phyloP scores from a whole-genome alignment of 148 eudicot genomes.

The Persicaria tinctoria region DNA sequence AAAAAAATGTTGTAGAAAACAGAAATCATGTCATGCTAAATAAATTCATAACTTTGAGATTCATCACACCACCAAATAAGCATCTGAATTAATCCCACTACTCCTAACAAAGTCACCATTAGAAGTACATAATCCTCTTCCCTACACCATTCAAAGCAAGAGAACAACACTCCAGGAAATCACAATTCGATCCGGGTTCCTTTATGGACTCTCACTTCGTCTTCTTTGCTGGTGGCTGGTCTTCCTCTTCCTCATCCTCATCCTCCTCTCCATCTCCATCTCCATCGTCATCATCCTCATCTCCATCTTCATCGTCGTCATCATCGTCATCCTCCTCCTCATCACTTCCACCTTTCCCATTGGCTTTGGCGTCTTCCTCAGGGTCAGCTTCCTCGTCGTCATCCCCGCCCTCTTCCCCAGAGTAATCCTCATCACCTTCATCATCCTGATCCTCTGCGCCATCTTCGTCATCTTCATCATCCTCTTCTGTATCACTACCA shows the following conservation, averaged over 20 bases:
- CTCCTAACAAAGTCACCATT: slow-evolving; percentile 9
- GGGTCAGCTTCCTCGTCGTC: slow-evolving; percentile 9
- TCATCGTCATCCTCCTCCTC: slow-evolving; percentile 28
- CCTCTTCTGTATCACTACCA: slow-evolving; percentile 12
- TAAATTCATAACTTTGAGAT: slow-evolving; percentile 1
- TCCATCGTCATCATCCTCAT: slow-evolving; percentile 38
- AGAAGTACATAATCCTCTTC: slow-evolving; percentile 1
- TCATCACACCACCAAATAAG: slow-evolving; percentile 9
- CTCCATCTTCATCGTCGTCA: slow-evolving; percentile 31
- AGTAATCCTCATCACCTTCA: slow-evolving; percentile 15
- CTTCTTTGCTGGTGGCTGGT: slow-evolving; percentile 48
- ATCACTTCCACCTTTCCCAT: slow-evolving; percentile 29
- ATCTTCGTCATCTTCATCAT: slow-evolving; percentile 9
- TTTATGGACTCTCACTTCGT: slow-evolving; percentile 25
- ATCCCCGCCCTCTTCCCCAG: slow-evolving; percentile 13
- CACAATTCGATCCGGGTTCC: background rate
- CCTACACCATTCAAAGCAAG: slow-evolving; percentile 11
- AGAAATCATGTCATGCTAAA: background rate
- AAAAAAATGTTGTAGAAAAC: background rate
- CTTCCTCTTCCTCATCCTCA: slow-evolving; percentile 32
- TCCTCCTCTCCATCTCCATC: slow-evolving; percentile 37
- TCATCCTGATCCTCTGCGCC: slow-evolving; percentile 11
- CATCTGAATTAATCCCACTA: slow-evolving; percentile 5
- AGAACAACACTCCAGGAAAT: background rate
- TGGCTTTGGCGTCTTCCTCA: slow-evolving; percentile 6